Base-by-base conservation (phyloP, 2,329 filamentous ascomycete genomes). In the Pyricularia sp. region DNA sequence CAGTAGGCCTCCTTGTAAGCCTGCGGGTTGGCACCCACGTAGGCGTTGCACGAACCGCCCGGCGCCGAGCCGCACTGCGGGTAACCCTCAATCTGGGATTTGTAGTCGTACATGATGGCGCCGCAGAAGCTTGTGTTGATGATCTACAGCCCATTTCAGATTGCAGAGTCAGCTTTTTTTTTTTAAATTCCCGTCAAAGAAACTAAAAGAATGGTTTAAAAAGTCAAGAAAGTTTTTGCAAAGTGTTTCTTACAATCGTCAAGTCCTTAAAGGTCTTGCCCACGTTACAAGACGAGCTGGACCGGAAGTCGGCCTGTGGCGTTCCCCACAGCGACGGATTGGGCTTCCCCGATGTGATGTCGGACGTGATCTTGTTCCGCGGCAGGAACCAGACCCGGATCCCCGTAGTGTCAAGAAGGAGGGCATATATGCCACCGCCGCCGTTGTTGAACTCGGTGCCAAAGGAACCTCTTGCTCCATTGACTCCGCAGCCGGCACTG, bases 1-100 rank as follows among this genome's bases (percentile, higher is more conserved):
- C 84, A 88, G 73, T 83, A 87, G 7, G 83, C 78, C 24, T 85
- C 78, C 13, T 71, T 68, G 70, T 87, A 88, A 0, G 78, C 83
- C 10, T 73, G 68, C 0, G 85, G 84, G 69, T 86, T 83, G 68
- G 82, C 78, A 65, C 76, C 75, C 13, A 88, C 86, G 71, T 78
- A 88, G 26, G 77, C 78, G 13, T 80, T 70, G 74, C 86, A 88
- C 3, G 67, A 69, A 13, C 62, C 60, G 30, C 68, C 69, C 57
- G 65, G 65, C 4, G 67, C 63, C 61, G 62, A 67, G 19, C 62
- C 64, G 65, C 68, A 71, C n/a, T 64, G 62, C 19, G n/a, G 26
- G 67, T 69, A 70, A 2, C 64, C 65, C 35, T 66, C 66, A 33
- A 66, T 64, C 57, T 67, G 63, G 63, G 68, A 66, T 61, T 67